phyloP scores from a whole-genome alignment of 805 yeast species.

The Spathaspora gorwiae region DNA sequence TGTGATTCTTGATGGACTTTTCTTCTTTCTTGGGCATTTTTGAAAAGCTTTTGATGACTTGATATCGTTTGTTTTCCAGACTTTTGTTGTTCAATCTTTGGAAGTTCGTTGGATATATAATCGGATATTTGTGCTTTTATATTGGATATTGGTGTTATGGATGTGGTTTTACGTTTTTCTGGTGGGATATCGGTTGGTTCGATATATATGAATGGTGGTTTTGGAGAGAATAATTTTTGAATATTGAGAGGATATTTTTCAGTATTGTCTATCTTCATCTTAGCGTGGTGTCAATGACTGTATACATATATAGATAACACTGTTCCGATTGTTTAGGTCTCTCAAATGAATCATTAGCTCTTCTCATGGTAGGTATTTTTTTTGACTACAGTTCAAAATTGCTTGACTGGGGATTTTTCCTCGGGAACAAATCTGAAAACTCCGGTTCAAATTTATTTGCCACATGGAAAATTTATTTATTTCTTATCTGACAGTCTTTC shows the following conservation, averaged over 20 bases:
- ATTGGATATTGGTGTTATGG: constrained; percentile 43
- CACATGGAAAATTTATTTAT: too few species aligned
- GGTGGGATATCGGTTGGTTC: constrained; percentile 48
- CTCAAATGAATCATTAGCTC: too few species aligned
- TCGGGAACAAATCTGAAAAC: too few species aligned
- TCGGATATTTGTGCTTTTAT: constrained; percentile 18
- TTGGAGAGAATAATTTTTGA: constrained; percentile 52
- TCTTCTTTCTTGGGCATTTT: constrained; percentile 6
- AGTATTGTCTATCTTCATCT: constrained; percentile 13
- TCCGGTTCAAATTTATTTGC: too few species aligned
- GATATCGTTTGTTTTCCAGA: constrained; percentile 1
- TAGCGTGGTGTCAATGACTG: too few species aligned
- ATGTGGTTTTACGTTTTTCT: constrained; percentile 42
- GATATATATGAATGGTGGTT: constrained; percentile 50
- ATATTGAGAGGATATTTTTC: constrained; percentile 37
- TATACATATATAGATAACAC: too few species aligned
- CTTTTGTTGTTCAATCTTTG: not conserved
- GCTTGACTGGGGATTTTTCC: too few species aligned
- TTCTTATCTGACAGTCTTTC: too few species aligned
- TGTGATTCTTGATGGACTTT: constrained; percentile 10
- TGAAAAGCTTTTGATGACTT: constrained; percentile 1
- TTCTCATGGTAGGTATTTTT: too few species aligned
- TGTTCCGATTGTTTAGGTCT: too few species aligned
- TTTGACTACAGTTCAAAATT: too few species aligned
- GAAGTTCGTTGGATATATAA: constrained; percentile 23